Evolutionary conservation across 768 basidiomycete genomes (phyloP).

Genomic region (Amanita molliuscula): DNA sequence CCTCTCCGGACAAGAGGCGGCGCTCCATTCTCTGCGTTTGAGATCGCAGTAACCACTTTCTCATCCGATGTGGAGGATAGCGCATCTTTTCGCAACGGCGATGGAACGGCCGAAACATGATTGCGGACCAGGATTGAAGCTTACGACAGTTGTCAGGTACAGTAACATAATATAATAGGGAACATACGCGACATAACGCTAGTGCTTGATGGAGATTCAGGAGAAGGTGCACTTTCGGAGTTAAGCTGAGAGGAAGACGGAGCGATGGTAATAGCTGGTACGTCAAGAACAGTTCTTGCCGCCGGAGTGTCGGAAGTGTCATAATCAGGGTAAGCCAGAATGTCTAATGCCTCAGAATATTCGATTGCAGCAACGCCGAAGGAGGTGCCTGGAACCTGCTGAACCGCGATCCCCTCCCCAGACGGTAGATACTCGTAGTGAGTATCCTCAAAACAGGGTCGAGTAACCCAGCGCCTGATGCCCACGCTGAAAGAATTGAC

Average conservation of each 20-base stretch:
- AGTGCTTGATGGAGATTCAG: conserved; percentile 6
- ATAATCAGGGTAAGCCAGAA: conserved; percentile 42
- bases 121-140: conserved; percentile 7
- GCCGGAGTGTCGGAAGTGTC: neutral
- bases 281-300: neutral
- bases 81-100: conserved; percentile 34
- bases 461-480: conserved; percentile 57
- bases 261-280: conserved; percentile 10
- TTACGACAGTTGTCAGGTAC: neutral
- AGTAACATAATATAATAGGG: neutral
- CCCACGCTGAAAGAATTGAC: conserved; percentile 39
- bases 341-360: conserved; percentile 57
- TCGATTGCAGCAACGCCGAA: conserved; percentile 64
- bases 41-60: neutral
- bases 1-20: conserved; percentile 35
- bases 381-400: conserved; percentile 35
- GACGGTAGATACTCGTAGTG: conserved; percentile 40
- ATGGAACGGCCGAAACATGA: conserved; percentile 32
- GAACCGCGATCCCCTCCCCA: conserved; percentile 23
- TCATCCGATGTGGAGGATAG: conserved; percentile 8
- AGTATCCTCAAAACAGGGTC: conserved; percentile 72
- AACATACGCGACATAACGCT: conserved; percentile 4
- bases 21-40: conserved; percentile 6
- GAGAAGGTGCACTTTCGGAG: neutral
- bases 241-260: conserved; percentile 4